Evolutionary conservation across 768 basidiomycete species (phyloP), one percentile per base, ranked within the genome.

Genomic region (Fomitopsis serialis): DNA sequence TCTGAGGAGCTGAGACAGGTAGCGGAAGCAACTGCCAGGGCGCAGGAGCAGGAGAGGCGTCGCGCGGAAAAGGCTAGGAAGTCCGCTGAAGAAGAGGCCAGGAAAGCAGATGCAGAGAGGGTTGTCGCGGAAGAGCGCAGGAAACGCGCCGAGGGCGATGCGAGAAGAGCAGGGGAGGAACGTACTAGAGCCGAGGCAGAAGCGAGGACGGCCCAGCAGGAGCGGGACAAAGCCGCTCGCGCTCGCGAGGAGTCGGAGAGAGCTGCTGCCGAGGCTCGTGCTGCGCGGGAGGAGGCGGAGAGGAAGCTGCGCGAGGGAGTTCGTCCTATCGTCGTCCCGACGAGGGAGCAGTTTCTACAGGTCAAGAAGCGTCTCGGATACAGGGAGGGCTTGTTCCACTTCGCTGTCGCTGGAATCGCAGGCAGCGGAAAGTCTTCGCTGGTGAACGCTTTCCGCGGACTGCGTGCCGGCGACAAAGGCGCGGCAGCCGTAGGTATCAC

Each of bases 401-500:
- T 49, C 48, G 48, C 48, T n/a, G 24, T 49, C 36, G 48, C 48
- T 29, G 48, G 48, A 3, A 25, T 40, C 9, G 8, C 48, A 7
- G 48, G 48, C 7, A 37, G 35, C 34, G 48, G 48, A 22, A 49
- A 49, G 48, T 49, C 48, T 8, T 49, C 48, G 48, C 23, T 49
- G 22, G 34, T 49, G 29, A 49, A 49, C 24, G 48, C 48, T 11
- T 23, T 49, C 35, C 48, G 48, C 34, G 48, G 48, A 8, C 48
- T 49, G 22, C 34, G 36, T 8, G 34, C 29, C 36, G 24, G 36
- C 36, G 34, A 36, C 7, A 21, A 40, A 19, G 35, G 34, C 25
- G 19, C 36, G 10, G 48, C 48, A 23, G 29, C 22, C 21, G 24
- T 22, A 10, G 48, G 48, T 2, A 27, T 40, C 4, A 27, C 34